A percentile compares a stretch with the other conserved stretches of the same genome.
Evolutionary conservation across 2,329 filamentous ascomycete genomes (phyloP).

Genomic region (Trichoderma polysporum): DNA sequence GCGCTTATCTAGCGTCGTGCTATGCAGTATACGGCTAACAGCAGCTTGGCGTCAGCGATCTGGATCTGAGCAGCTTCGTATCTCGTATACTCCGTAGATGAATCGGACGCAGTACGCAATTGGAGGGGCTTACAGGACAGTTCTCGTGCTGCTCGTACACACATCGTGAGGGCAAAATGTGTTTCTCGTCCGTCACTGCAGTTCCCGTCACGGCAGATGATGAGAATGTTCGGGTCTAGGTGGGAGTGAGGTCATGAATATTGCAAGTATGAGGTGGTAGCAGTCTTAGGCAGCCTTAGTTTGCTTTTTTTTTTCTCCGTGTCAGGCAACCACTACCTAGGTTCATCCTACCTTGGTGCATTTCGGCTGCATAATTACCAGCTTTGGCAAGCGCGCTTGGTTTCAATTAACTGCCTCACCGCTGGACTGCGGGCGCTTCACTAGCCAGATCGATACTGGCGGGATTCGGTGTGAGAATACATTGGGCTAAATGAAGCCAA

Average conservation of each 20-base stretch:
- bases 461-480: background rate
- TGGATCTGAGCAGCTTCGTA: background rate
- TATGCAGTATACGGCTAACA: background rate
- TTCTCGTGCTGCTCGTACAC: too few species aligned
- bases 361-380: background rate
- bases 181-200: too few species aligned
- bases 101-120: background rate
- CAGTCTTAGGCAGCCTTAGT: too few species aligned
- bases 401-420: background rate
- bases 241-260: too few species aligned
- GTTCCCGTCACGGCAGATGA: too few species aligned
- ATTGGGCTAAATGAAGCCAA: background rate
- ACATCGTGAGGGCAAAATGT: too few species aligned
- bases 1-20: constrained; percentile 10
- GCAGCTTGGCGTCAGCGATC: background rate
- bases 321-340: too few species aligned
- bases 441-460: background rate
- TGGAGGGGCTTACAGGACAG: too few species aligned
- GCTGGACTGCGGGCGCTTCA: background rate
- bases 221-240: too few species aligned
- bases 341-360: background rate
- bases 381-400: background rate
- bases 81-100: too few species aligned
- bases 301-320: too few species aligned
- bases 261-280: too few species aligned